Evolutionary conservation across 2,329 filamentous ascomycete species (phyloP).

Genomic region (Sclerotinia glacialis): DNA sequence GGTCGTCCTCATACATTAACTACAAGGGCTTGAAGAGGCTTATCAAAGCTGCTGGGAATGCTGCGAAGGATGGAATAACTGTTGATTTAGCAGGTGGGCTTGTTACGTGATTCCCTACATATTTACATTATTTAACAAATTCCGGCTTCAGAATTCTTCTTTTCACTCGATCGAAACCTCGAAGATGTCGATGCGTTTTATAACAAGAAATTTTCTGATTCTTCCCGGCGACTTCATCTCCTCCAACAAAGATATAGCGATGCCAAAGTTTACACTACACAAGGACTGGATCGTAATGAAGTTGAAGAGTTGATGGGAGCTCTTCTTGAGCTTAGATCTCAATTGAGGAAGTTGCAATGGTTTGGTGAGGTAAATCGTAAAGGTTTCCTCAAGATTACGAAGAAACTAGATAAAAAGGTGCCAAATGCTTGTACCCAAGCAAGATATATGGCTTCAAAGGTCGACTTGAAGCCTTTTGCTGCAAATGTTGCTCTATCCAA

Average conservation of each 20-base stretch:
- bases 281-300: conserved; percentile 81
- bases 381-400: conserved; percentile 97
- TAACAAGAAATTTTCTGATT: conserved; percentile 90
- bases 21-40: conserved; percentile 94
- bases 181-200: conserved; percentile 97
- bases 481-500: conserved; percentile 62
- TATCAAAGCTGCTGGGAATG: conserved; percentile 72
- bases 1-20: conserved; percentile 80
- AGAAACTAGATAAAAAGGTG: conserved; percentile 97
- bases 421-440: conserved; percentile 72
- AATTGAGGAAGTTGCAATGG: conserved; percentile 91
- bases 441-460: conserved; percentile 84
- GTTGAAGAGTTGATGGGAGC: conserved; percentile 87
- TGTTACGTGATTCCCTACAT: conserved; percentile 37
- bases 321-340: conserved; percentile 80
- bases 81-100: conserved; percentile 83
- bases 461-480: conserved; percentile 84
- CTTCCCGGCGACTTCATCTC: conserved; percentile 77
- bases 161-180: conserved; percentile 91
- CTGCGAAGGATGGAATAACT: conserved; percentile 65
- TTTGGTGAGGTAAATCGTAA: conserved; percentile 95
- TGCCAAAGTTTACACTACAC: conserved; percentile 59
- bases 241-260: conserved; percentile 85
- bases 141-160: conserved; percentile 78
- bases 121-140: conserved; percentile 34